A percentile compares a stretch with the other conserved stretches of the same genome.
Conservation (phyloP, 768 basidiomycete genomes). For the Lentinus tigrinus region DNA sequence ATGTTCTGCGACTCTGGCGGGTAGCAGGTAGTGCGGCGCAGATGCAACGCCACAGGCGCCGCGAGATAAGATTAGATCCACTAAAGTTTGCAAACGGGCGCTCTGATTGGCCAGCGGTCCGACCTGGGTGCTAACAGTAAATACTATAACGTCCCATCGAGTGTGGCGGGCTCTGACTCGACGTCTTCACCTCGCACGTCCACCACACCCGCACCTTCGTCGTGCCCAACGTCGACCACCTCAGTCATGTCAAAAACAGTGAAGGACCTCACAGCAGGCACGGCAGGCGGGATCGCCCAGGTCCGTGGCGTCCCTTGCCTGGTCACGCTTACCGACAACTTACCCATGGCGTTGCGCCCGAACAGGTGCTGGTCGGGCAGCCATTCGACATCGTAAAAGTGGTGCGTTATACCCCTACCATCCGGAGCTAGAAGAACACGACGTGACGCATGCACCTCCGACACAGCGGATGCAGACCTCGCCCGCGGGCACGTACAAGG, state of each 20-base stretch:
- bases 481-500: conserved; percentile 82
- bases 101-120: conserved; percentile 19
- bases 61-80: not conserved
- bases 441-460: conserved; percentile 11
- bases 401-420: conserved; percentile 43
- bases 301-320: conserved; percentile 33
- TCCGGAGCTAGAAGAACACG: conserved; percentile 10
- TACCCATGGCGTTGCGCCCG: not conserved
- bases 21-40: not conserved
- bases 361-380: conserved; percentile 83
- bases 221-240: not conserved
- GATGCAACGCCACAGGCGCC: not conserved
- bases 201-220: not conserved
- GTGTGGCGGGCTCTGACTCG: conserved; percentile 17
- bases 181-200: conserved; percentile 5
- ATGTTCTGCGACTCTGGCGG: not conserved
- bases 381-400: conserved; percentile 98
- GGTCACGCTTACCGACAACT: conserved; percentile 10
- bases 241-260: conserved; percentile 55
- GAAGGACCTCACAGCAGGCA: conserved; percentile 88
- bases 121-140: conserved; percentile 5
- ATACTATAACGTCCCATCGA: conserved; percentile 6
- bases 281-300: conserved; percentile 89
- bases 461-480: conserved; percentile 91
- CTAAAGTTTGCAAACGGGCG: conserved; percentile 13